phyloP scores from a whole-genome alignment of 495 filamentous ascomycete species.

The Xylaria flabelliformis region DNA sequence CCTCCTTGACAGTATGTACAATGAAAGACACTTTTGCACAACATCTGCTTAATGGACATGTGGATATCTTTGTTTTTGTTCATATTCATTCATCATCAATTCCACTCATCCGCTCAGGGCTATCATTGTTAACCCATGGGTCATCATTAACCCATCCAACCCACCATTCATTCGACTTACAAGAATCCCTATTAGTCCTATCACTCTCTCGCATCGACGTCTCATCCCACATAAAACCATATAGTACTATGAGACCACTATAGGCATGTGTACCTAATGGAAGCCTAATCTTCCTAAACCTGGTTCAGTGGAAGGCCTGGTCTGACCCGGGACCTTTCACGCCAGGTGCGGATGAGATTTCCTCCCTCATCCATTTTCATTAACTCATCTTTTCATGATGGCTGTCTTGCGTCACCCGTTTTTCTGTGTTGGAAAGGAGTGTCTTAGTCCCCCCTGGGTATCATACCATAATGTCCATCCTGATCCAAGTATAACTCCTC shows the following conservation, averaged over 20 bases:
- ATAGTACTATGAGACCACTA: background rate
- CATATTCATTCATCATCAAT: background rate
- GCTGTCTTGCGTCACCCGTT: background rate
- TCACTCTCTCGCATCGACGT: background rate
- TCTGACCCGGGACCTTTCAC: background rate
- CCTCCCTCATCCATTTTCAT: background rate
- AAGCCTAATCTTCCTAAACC: conserved; percentile 8
- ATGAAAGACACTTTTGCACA: background rate
- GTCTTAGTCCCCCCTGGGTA: conserved; percentile 19
- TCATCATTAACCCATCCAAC: background rate
- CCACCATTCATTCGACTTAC: background rate
- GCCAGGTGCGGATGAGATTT: background rate
- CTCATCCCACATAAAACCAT: background rate
- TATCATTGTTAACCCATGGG: background rate
- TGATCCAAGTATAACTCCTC: conserved; percentile 13
- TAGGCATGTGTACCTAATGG: conserved; percentile 26
- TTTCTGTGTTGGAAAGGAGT: conserved; percentile 18
- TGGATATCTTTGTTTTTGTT: background rate
- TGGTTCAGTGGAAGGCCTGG: background rate
- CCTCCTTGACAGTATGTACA: too few relatives aligned
- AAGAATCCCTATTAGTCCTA: conserved; percentile 16
- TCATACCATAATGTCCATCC: conserved; percentile 15
- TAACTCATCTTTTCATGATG: background rate
- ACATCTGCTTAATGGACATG: background rate
- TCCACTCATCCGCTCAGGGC: background rate